Conservation (phyloP, 2,329 filamentous ascomycete genomes). For the Ascochyta pisi region DNA sequence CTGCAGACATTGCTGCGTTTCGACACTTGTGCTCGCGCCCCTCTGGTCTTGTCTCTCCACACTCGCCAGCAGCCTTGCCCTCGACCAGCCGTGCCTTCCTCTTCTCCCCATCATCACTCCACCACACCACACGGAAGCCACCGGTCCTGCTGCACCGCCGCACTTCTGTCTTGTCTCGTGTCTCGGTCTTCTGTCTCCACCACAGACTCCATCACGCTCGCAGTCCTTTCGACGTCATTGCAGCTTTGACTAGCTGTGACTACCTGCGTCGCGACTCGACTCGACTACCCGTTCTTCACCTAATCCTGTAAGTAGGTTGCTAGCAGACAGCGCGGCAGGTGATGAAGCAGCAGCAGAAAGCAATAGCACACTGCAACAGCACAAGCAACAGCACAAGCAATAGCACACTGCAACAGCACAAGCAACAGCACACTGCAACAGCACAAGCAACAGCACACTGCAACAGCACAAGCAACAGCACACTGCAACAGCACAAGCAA, state of each 20-base stretch:
- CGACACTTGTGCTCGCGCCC: conserved; percentile 16
- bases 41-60: conserved; percentile 16
- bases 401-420: background rate
- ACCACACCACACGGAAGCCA: conserved; percentile 33
- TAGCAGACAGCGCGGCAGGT: background rate
- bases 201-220: conserved; percentile 21
- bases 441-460: background rate
- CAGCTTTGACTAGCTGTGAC: conserved; percentile 44
- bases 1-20: conserved; percentile 25
- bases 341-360: background rate
- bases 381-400: background rate
- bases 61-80: conserved; percentile 9
- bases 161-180: conserved; percentile 26
- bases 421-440: background rate
- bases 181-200: conserved; percentile 1
- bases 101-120: background rate
- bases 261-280: conserved; percentile 16
- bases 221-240: conserved; percentile 38
- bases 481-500: background rate
- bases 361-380: background rate
- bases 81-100: conserved; percentile 16
- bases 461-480: background rate
- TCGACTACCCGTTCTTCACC: conserved; percentile 20
- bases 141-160: conserved; percentile 30
- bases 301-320: conserved; percentile 30